Base-by-base conservation (phyloP, 2,329 filamentous ascomycete species). In the Arthrobotrys sphaeroides region DNA sequence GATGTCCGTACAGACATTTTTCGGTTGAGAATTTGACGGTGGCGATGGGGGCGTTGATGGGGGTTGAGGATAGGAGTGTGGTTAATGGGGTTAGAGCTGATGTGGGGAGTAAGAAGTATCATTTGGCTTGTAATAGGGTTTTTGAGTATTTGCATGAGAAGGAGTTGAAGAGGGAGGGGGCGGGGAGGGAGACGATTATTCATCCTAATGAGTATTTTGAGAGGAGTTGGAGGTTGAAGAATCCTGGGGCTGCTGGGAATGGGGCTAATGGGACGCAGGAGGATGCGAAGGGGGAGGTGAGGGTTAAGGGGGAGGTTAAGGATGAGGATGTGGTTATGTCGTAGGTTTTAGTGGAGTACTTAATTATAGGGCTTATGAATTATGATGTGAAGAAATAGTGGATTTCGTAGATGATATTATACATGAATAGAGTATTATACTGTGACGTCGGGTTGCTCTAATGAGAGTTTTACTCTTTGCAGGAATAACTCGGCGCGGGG, bases 121-220 rank as follows among this genome's bases (percentile, higher is more conserved):
- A 99, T 82, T 92, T 99, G 83, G 95, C 94, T 18, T 99, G 95
- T 83, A 99, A 98, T 81, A 87, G 94, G 1, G 94, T 99, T 0
- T 99, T 98, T 82, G 95, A 99, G 80, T 88, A 90, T 81, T 84
- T 90, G 16, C 94, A 99, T 83, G 94, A 91, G 81, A 85, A 85
- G 16, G 91, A 94, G 81, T 88, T 95, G 72, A 91, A 89, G 81
- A 89, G 87, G 80, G 91, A 90, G 77, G 92, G 90, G 83, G 91
- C 26, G 16, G 85, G 97, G 43, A 42, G 49, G 12, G 94, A 98
- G 83, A 98, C 94, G 0, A 96, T 99, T 81, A 90, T 97, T 20
- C 95, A 99, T 83, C 95, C 95, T 9, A 99, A 99, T 82, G 94
- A 94, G 78, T 99, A 97, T 83, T 99, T 98, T 83, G 97, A 97